Evolutionary conservation across 768 basidiomycete genomes (phyloP).

Genomic region (Psilocybe subaeruginosa): DNA sequence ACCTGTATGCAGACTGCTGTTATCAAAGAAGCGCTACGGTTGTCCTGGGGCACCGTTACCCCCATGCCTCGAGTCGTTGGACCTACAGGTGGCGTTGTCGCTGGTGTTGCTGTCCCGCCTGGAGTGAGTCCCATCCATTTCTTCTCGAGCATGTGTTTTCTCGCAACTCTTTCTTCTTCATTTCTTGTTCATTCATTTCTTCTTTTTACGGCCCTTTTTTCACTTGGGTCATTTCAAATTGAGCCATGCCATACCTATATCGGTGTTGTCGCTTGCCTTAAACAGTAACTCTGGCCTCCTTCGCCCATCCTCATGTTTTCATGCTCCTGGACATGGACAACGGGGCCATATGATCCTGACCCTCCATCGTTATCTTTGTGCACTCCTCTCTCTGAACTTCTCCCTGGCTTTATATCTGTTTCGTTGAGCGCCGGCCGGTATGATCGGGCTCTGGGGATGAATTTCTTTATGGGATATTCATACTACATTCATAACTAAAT

Average conservation of each 20-base stretch:
- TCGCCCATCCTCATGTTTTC: not conserved
- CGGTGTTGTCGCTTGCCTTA: not conserved
- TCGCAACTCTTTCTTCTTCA: not conserved
- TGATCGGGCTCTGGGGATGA: not conserved
- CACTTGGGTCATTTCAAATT: not conserved
- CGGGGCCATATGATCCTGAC: too few relatives aligned
- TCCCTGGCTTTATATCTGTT: not conserved
- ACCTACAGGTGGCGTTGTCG: constrained; percentile 31
- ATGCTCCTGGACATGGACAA: not conserved
- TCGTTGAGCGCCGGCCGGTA: too few relatives aligned
- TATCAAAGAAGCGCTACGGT: constrained; percentile 44
- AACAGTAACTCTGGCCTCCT: not conserved
- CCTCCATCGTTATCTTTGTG: too few relatives aligned
- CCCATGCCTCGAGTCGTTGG: constrained; percentile 41
- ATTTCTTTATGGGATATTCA: not conserved
- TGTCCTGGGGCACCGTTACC: constrained; percentile 36
- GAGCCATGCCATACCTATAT: not conserved
- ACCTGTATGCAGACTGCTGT: constrained; percentile 39
- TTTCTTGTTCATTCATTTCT: not conserved
- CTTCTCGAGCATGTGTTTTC: not conserved
- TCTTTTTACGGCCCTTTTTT: not conserved
- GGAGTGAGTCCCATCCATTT: constrained; percentile 28
- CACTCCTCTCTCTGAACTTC: not conserved
- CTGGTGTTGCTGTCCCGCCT: constrained; percentile 34
- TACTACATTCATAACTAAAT: not conserved